Evolutionary conservation across 768 basidiomycete species (phyloP).

Genomic region (Tricholoma flavovirens): DNA sequence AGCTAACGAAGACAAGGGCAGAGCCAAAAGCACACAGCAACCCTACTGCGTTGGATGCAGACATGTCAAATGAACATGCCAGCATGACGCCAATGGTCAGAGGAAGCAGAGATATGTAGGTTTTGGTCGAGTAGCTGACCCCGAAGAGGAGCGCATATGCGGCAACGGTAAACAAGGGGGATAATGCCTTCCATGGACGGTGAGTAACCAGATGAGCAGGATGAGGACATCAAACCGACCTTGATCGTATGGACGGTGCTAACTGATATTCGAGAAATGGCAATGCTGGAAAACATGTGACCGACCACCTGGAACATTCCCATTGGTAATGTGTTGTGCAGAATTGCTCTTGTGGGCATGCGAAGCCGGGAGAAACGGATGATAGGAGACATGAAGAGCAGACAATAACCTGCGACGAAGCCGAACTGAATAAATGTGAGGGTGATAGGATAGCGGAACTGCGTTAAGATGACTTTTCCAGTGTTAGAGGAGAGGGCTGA

Average conservation of each 20-base stretch:
- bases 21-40: slow-evolving; percentile 96
- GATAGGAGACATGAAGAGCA: slow-evolving; percentile 74
- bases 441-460: slow-evolving; percentile 92
- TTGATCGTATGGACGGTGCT: slow-evolving; percentile 99
- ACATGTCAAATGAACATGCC: slow-evolving; percentile 90
- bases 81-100: slow-evolving; percentile 97
- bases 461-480: slow-evolving; percentile 89
- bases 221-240: slow-evolving; percentile 40
- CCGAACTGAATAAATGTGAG: slow-evolving; percentile 97
- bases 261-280: slow-evolving; percentile 93
- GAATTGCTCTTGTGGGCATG: slow-evolving; percentile 62
- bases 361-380: slow-evolving; percentile 66
- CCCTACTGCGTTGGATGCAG: slow-evolving; percentile 79
- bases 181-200: slow-evolving; percentile 63
- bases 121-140: slow-evolving; percentile 87
- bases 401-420: slow-evolving; percentile 84
- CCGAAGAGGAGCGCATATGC: slow-evolving; percentile 92
- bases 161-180: slow-evolving; percentile 94
- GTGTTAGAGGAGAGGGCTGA: slow-evolving; percentile 96
- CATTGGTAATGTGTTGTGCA: slow-evolving; percentile 86
- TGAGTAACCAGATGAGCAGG: slow-evolving; percentile 2
- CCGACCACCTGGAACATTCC: slow-evolving; percentile 96
- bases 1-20: slow-evolving; percentile 93
- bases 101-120: slow-evolving; percentile 91
- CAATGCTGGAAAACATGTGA: slow-evolving; percentile 96